Conservation (phyloP, 2,329 filamentous ascomycete species). For the Myriosclerotinia scirpicola region DNA sequence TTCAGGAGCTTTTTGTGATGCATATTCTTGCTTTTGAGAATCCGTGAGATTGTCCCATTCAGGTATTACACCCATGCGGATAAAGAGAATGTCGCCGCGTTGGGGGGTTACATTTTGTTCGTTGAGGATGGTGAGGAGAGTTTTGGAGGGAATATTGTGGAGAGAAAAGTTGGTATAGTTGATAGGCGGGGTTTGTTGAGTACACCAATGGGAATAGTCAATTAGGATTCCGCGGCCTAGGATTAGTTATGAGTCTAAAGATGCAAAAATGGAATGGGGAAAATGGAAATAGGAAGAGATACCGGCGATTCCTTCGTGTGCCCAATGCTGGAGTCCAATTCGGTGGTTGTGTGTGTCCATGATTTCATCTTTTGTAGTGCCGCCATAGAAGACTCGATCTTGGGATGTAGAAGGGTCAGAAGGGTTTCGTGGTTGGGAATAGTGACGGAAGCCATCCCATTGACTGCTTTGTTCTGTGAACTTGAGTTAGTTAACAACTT, state of each 20-base stretch:
- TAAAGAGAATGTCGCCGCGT: constrained; percentile 44
- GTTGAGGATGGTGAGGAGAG: constrained; percentile 41
- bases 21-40: constrained; percentile 13
- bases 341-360: constrained; percentile 46
- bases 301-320: constrained; percentile 48
- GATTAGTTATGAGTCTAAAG: not conserved
- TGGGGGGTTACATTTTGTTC: constrained; percentile 42
- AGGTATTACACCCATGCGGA: constrained; percentile 42
- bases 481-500: not conserved
- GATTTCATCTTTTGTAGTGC: constrained; percentile 49
- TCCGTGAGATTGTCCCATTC: constrained; percentile 38
- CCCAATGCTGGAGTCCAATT: constrained; percentile 52
- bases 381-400: constrained; percentile 51
- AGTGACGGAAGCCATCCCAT: constrained; percentile 54
- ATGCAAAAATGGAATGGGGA: not conserved
- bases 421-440: constrained; percentile 45
- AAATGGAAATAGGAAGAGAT: constrained; percentile 10
- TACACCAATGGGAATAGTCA: constrained; percentile 57
- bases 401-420: constrained; percentile 30
- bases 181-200: constrained; percentile 49
- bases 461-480: constrained; percentile 48
- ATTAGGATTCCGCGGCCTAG: constrained; percentile 51
- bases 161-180: constrained; percentile 55
- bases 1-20: not conserved
- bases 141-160: constrained; percentile 33